phyloP scores from a whole-genome alignment of 1,139 yeast genomes.

The Candida tunisiensis region DNA sequence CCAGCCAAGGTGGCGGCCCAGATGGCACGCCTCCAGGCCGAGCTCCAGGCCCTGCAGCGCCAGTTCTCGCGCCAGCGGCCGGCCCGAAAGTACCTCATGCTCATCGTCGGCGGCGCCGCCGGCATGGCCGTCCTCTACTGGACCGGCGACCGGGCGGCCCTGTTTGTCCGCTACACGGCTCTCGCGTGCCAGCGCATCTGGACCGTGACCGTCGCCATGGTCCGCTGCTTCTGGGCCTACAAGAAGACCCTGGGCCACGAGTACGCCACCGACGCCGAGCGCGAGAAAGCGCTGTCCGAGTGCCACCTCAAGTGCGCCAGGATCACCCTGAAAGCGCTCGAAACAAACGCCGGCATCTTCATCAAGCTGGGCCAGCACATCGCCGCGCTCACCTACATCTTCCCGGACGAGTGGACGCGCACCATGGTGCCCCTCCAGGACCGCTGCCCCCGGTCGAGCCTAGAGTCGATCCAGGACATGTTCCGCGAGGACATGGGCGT shows the following conservation, averaged over 20 bases:
- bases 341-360: constrained; percentile 79
- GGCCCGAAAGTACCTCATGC: no score
- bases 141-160: constrained; percentile 23
- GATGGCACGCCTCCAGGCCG: no score
- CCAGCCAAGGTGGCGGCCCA: no score
- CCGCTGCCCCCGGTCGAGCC: constrained; percentile 67
- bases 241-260: constrained; percentile 33
- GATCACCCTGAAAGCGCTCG: constrained; percentile 64
- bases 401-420: constrained; percentile 89
- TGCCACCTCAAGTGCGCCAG: constrained; percentile 66
- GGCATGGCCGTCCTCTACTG: constrained; percentile 14
- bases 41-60: no score
- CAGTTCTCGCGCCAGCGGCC: no score
- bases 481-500: constrained; percentile 47
- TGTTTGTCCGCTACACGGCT: constrained; percentile 12
- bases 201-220: constrained; percentile 17
- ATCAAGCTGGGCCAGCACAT: constrained; percentile 92
- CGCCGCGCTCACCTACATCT: constrained; percentile 75
- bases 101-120: background rate
- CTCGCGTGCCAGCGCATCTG: constrained; percentile 14
- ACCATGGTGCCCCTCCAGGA: constrained; percentile 92
- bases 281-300: constrained; percentile 34
- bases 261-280: constrained; percentile 31
- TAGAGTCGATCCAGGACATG: constrained; percentile 51
- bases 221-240: constrained; percentile 26